Evolutionary conservation across 2,329 filamentous ascomycete genomes (phyloP), one percentile per base, ranked within the genome.

Genomic region (Exophiala spinifera): DNA sequence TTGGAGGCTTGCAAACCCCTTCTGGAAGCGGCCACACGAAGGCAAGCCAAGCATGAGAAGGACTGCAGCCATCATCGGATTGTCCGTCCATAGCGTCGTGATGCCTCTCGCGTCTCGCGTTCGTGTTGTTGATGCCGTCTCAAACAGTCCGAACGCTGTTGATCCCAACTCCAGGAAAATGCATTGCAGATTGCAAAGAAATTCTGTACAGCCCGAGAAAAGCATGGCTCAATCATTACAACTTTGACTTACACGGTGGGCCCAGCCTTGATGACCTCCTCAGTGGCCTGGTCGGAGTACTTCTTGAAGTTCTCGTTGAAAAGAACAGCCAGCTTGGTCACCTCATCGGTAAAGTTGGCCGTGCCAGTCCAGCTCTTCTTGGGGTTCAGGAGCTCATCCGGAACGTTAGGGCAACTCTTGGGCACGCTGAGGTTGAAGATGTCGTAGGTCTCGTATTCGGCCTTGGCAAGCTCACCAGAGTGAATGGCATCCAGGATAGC

Each of bases 251-350:
- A 65, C 49, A 69, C 64, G 43, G 69, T 63, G 44, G 74, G 74
- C 39, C 72, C 74, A 49, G 74, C 74, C 51, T 70, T 84, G 74
- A 89, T 83, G 46, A 91, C 88, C 34, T 92, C 88, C 64, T 82
- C 79, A 28, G 89, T 91, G 21, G 91, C 90, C 74, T 95, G 84
- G 65, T 85, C 85, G 67, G 86, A 80, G 78, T 95, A 96, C 81
- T 96, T 96, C 79, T 90, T 85, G 78, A 99, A 99, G 83, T 99
- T 99, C 77, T 96, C 89, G 68, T 86, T 84, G 81, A 99, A 99
- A 61, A 97, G 83, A 61, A 76, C 79, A 66, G 86, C 94, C 33
- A 99, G 85, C 82, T 96, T 97, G 73, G 81, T 86, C 42, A 97
- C 92, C 74, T 96, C 92, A 49, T 79, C 79, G 69, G 85, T 82